Base-by-base conservation (phyloP, 768 basidiomycete genomes). In the Melanogaster broomeanus region DNA sequence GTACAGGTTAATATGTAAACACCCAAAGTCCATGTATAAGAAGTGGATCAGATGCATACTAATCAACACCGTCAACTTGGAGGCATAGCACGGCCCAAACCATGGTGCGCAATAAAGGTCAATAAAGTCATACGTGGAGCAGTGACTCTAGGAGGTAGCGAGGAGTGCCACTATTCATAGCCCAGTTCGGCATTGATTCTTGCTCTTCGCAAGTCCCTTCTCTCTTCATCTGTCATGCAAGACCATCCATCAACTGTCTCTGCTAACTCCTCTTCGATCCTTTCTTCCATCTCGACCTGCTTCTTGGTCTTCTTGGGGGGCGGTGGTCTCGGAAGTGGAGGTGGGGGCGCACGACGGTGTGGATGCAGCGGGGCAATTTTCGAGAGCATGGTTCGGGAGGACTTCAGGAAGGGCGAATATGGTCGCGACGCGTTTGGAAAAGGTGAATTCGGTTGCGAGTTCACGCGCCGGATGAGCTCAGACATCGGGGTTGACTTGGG, bases 231-330 rank as follows among this genome's bases (percentile, higher is more conserved):
- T 11, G 60, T 58, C 45, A 70, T 63, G 30, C 68, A 64, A 30
- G 77, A 76, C 71, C 87, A 81, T 16, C 88, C 89, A 11, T 88
- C 87, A 3, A 87, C 72, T 38, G 75, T 82, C 55, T 91, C 89
- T 22, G 86, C 74, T 51, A 91, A 68, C 69, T 92, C 88, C 65
- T 88, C 82, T 63, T 90, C 88, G 79, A 90, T 90, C 60, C 77
- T 79, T 65, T 91, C 89, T 68, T 91, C 89, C 61, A 80, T 69
- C 61, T 84, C 80, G 21, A 87, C 68, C 68, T 88, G 82, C 65
- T 90, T 91, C 75, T 90, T 90, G 45, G 82, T 84, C 74, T 91
- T 91, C 71, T 84, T 88, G 55, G 77, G 81, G 40, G 84, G 83
- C 5, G 87, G 87, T 0, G 83, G 83, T 4, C 82, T 81, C 1